Percentiles rank a stretch among this genome's conserved stretches.
phyloP scores from a whole-genome alignment of 2,329 filamentous ascomycete genomes.

The Hirsutella rhossiliensis region DNA sequence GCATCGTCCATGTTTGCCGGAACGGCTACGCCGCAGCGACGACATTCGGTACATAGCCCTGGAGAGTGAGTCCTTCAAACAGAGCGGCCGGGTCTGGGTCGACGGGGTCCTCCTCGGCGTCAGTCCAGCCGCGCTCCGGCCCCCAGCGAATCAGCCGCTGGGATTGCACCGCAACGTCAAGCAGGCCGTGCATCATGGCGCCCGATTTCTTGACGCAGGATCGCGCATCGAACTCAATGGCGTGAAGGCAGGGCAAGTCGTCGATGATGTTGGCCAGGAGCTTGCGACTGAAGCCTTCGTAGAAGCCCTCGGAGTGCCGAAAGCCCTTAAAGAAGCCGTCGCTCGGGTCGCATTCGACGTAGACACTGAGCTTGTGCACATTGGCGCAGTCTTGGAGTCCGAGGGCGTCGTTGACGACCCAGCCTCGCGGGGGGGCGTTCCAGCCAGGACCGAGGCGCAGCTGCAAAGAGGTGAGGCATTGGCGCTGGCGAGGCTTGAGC shows the following conservation, averaged over 20 bases:
- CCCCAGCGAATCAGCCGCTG: conserved; percentile 53
- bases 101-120: conserved; percentile 28
- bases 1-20: background rate
- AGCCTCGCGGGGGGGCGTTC: conserved; percentile 56
- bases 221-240: conserved; percentile 60
- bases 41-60: conserved; percentile 8
- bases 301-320: conserved; percentile 53
- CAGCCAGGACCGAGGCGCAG: conserved; percentile 63
- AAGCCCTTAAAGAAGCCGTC: conserved; percentile 57
- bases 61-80: conserved; percentile 2
- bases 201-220: conserved; percentile 52
- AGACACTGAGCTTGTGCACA: conserved; percentile 49
- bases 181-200: conserved; percentile 49
- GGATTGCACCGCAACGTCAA: conserved; percentile 36
- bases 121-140: conserved; percentile 52
- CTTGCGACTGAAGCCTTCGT: conserved; percentile 51
- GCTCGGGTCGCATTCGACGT: conserved; percentile 62
- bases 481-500: conserved; percentile 47
- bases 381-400: conserved; percentile 50
- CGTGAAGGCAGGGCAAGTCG: conserved; percentile 40
- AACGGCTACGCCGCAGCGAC: conserved; percentile 6
- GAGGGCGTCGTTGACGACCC: conserved; percentile 54
- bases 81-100: conserved; percentile 1
- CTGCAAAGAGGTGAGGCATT: conserved; percentile 51
- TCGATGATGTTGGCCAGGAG: conserved; percentile 46